phyloP scores from a whole-genome alignment of 306 rosid genomes.

The Medicago ruthenica region DNA sequence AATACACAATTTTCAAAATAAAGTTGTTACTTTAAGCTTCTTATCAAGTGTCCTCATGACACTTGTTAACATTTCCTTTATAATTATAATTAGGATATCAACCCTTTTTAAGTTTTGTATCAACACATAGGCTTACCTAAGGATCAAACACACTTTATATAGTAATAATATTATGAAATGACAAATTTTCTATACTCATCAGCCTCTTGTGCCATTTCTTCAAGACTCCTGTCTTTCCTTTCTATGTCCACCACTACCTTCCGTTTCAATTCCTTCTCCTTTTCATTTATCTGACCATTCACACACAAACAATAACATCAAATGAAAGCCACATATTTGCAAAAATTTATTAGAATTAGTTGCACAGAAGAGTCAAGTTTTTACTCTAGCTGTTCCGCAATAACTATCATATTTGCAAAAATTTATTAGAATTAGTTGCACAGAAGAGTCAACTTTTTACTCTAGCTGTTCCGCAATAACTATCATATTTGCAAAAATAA shows the following conservation, averaged over 20 bases:
- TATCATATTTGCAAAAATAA: too few relatives aligned
- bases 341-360: conserved; percentile 5
- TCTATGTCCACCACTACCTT: conserved; percentile 74
- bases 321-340: conserved; percentile 23
- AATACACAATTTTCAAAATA: too few relatives aligned
- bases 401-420: too few relatives aligned
- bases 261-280: conserved; percentile 73
- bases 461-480: too few relatives aligned
- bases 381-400: too few relatives aligned
- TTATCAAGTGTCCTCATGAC: too few relatives aligned
- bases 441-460: conserved; percentile 11
- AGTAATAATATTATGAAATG: conserved; percentile 31
- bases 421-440: conserved; percentile 3
- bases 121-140: too few relatives aligned
- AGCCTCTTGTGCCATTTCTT: conserved; percentile 85
- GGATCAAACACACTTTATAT: too few relatives aligned
- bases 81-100: too few relatives aligned
- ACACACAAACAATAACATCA: conserved; percentile 24
- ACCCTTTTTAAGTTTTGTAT: too few relatives aligned
- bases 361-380: conserved; percentile 14
- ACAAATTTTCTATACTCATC: conserved; percentile 77
- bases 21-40: too few relatives aligned
- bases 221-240: conserved; percentile 74
- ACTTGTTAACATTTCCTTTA: too few relatives aligned
- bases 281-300: conserved; percentile 66